A percentile compares a stretch with the other conserved stretches of the same genome.
phyloP scores from a whole-genome alignment of 164 flowering plant species.

The Warburgia ugandensis region DNA sequence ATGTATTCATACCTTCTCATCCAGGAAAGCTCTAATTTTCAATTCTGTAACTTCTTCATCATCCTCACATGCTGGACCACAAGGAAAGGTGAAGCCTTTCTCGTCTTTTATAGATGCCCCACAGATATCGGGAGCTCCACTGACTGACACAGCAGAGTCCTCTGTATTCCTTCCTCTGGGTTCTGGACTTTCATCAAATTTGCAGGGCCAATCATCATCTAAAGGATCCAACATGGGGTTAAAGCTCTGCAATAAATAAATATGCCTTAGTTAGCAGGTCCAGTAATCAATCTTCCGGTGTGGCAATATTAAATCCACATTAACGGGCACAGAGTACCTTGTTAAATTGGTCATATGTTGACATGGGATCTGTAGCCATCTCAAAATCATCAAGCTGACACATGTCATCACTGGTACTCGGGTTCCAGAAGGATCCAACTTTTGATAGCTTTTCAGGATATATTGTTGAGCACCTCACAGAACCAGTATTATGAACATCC shows the following conservation, averaged over 20 bases:
- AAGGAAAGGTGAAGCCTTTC: slow-evolving; percentile 43
- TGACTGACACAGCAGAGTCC: slow-evolving; percentile 16
- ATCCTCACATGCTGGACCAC: slow-evolving; percentile 41
- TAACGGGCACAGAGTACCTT: slow-evolving; percentile 37
- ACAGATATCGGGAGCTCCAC: slow-evolving; percentile 15
- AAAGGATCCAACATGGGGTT: slow-evolving; percentile 61
- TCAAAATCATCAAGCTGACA: slow-evolving; percentile 48
- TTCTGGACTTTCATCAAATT: slow-evolving; percentile 46
- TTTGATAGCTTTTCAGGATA: slow-evolving; percentile 35
- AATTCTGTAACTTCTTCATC: slow-evolving; percentile 69
- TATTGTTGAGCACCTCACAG: slow-evolving; percentile 44
- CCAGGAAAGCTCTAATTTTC: slow-evolving; percentile 61
- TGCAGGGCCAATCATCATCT: slow-evolving; percentile 54
- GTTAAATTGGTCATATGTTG: slow-evolving; percentile 28
- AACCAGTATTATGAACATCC: slow-evolving; percentile 31
- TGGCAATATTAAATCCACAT: not conserved
- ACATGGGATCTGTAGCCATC: slow-evolving; percentile 13
- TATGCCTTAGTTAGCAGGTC: not conserved
- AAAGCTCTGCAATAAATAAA: slow-evolving; percentile 33
- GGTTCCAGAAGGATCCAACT: slow-evolving; percentile 27
- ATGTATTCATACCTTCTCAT: slow-evolving; percentile 49
- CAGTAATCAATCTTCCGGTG: not conserved
- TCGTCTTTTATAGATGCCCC: slow-evolving; percentile 19
- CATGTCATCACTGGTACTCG: slow-evolving; percentile 48
- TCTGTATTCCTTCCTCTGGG: slow-evolving; percentile 16